phyloP scores from a whole-genome alignment of 306 rosid genomes.

The Bauhinia variegata region DNA sequence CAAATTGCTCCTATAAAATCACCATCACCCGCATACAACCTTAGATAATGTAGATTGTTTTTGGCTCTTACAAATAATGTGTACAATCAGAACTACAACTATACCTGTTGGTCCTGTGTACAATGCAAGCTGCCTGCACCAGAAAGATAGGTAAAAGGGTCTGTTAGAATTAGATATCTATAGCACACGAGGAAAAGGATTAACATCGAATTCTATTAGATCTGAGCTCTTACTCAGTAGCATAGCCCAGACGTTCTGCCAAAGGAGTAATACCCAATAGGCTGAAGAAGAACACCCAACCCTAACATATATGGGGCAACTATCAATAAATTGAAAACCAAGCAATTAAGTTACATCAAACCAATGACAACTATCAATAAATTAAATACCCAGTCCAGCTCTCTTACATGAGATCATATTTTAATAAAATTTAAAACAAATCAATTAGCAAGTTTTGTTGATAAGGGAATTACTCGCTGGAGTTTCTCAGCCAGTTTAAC shows the following conservation, averaged over 20 bases:
- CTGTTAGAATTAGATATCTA: slow-evolving; percentile 22
- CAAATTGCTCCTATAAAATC: background rate
- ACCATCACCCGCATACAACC: background rate
- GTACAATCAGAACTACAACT: background rate
- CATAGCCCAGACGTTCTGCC: slow-evolving; percentile 91
- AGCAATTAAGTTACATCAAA: background rate
- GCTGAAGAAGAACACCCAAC: slow-evolving; percentile 86
- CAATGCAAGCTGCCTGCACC: slow-evolving; percentile 88
- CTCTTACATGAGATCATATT: too few relatives aligned
- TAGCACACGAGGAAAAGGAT: background rate
- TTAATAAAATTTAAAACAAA: too few relatives aligned
- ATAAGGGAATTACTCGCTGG: too few relatives aligned
- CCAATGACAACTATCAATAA: too few relatives aligned
- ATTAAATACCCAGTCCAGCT: too few relatives aligned
- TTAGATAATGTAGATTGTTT: background rate
- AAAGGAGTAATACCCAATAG: slow-evolving; percentile 81
- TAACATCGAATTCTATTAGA: background rate
- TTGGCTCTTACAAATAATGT: background rate
- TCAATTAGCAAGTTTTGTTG: too few relatives aligned
- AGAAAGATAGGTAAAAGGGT: slow-evolving; percentile 9
- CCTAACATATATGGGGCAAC: slow-evolving; percentile 49
- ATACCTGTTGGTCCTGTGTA: slow-evolving; percentile 92
- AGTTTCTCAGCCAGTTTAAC: too few relatives aligned
- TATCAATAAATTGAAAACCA: background rate
- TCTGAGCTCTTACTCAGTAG: slow-evolving; percentile 66